phyloP scores from a whole-genome alignment of 2,329 filamentous ascomycete genomes.

The Alternaria sp. region DNA sequence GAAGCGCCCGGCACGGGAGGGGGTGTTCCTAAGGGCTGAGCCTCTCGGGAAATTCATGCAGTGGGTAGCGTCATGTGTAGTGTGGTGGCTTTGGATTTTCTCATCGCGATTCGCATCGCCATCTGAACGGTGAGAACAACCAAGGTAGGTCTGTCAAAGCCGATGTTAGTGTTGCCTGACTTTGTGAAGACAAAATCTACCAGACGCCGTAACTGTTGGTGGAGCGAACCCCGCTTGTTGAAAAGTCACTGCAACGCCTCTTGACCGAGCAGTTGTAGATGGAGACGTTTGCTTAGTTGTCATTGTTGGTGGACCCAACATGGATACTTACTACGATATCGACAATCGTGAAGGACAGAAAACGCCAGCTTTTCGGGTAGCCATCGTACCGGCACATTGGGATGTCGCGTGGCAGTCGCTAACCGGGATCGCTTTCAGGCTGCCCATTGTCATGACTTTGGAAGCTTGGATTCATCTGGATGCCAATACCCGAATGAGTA shows the following conservation, averaged over 20 bases:
- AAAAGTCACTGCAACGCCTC: background rate
- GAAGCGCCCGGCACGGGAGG: constrained; percentile 10
- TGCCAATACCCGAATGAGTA: constrained; percentile 12
- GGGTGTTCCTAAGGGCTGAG: constrained; percentile 1
- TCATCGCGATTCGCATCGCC: constrained; percentile 1
- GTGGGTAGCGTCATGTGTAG: constrained; percentile 3
- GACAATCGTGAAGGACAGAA: background rate
- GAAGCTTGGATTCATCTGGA: background rate
- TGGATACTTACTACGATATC: background rate
- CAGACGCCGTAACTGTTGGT: constrained; percentile 1
- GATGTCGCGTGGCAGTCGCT: constrained; percentile 11
- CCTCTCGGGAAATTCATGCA: constrained; percentile 14
- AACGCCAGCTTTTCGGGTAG: background rate
- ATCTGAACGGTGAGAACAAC: background rate
- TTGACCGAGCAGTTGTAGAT: background rate
- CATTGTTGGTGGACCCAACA: background rate
- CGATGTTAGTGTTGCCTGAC: background rate
- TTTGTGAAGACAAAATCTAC: background rate
- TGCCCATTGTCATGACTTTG: constrained; percentile 7
- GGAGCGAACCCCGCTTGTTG: background rate
- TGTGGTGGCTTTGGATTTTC: constrained; percentile 5
- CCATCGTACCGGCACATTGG: constrained; percentile 5
- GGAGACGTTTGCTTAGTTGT: background rate
- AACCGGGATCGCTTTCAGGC: constrained; percentile 6
- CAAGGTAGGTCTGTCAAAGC: background rate